Base-by-base conservation (phyloP, 1,139 yeast genomes). In the Hansenula sp. region DNA sequence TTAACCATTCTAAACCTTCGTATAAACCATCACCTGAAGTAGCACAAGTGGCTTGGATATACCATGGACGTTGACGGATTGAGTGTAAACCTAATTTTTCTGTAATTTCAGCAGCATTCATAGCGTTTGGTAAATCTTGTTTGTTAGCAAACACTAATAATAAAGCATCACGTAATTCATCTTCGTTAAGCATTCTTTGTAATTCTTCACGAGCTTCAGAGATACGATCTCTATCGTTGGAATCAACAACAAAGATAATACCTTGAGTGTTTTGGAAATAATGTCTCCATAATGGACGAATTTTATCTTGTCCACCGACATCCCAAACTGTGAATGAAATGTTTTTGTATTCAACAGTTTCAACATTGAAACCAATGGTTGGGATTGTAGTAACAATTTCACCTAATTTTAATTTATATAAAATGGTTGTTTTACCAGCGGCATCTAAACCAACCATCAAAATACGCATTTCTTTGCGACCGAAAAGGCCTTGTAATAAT, bases 221-320 rank as follows among this genome's bases (percentile, higher is more conserved):
- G 60, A 87, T 81, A 79, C 95, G 94, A 62, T 86, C 94, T 73
- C 95, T 82, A 68, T 87, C 96, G 73, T 86, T 87, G 52, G 94
- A 82, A 71, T 87, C 96, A 56, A 87, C 95, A 51, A 87, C 95
- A 66, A 86, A 87, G 65, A 87, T 87, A 63, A 87, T 85, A 72
- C 95, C 95, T 69, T 87, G 95, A 47, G 95, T 85, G 78, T 86
- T 86, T 70, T 86, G 94, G 83, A 79, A 85, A 71, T 86, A 87
- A 70, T 87, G 92, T 80, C 95, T 83, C 96, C 96, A 87, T 68
- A 87, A 75, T 45, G 95, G 95, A 74, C 95, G 84, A 64, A 87
- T 86, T 75, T 87, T 87, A 69, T 85, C 95, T 75, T 87, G 95
- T 79, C 95, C 95, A 82, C 95, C 95, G 61, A 87, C 95, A 78